These are phyloP conservation scores for Pythium volutum DNA, from an alignment of 352 stramenopile species.

Conservation along the genomic window DNA sequence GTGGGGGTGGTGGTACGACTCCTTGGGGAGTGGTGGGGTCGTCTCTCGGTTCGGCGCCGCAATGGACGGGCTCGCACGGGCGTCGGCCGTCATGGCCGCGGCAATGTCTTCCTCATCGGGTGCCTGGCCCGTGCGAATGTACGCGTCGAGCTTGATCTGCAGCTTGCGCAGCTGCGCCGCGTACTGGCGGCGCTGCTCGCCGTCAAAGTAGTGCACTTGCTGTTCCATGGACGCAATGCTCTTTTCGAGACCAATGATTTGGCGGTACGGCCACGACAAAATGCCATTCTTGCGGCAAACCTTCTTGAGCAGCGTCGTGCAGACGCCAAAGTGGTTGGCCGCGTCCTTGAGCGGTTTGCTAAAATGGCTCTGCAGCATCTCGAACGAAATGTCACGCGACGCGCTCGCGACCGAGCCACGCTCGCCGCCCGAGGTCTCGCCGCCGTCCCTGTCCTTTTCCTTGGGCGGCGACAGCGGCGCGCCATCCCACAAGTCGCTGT, in stretches of 20 bases:
- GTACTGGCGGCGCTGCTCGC: slow-evolving; percentile 58
- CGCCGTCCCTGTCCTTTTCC: background rate
- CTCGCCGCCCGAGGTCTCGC: background rate
- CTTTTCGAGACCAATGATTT: slow-evolving; percentile 84
- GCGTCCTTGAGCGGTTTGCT: slow-evolving; percentile 78
- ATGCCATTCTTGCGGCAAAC: slow-evolving; percentile 80
- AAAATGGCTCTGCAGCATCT: slow-evolving; percentile 79
- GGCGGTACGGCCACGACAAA: slow-evolving; percentile 75
- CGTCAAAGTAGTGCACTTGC: slow-evolving; percentile 74
- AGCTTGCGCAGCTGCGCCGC: slow-evolving; percentile 66
- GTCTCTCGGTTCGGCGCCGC: background rate
- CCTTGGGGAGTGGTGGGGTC: background rate
- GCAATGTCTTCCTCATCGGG: slow-evolving; percentile 23
- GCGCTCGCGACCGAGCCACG: slow-evolving; percentile 21
- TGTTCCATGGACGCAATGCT: slow-evolving; percentile 86
- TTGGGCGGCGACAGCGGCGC: background rate
- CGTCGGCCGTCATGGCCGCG: background rate
- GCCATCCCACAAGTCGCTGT: slow-evolving; percentile 14
- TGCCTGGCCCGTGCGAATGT: slow-evolving; percentile 44
- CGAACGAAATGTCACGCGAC: slow-evolving; percentile 72
- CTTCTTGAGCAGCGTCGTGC: slow-evolving; percentile 85
- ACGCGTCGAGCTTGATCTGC: slow-evolving; percentile 62
- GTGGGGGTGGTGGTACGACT: background rate
- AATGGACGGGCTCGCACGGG: background rate
- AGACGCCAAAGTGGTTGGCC: slow-evolving; percentile 73